Percentiles rank a stretch among this genome's conserved stretches.
phyloP scores from a whole-genome alignment of 495 filamentous ascomycete species.

The Tricharina praecox region DNA sequence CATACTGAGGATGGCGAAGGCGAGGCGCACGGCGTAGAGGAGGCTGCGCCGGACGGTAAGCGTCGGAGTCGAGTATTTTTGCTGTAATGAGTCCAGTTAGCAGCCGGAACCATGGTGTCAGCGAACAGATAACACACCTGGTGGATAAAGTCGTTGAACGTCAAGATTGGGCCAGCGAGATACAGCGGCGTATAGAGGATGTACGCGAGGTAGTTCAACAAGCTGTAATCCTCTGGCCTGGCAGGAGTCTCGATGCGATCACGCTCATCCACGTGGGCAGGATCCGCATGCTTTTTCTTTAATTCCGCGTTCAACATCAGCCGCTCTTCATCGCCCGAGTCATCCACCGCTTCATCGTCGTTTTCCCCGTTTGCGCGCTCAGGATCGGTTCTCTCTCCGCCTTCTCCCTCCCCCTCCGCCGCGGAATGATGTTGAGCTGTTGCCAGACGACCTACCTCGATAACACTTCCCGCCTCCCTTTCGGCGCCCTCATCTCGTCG shows the following conservation, averaged over 20 bases:
- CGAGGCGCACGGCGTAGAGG: slow-evolving; percentile 71
- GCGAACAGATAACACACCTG: slow-evolving; percentile 32
- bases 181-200: slow-evolving; percentile 83
- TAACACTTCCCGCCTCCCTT: slow-evolving; percentile 37
- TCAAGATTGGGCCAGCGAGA: slow-evolving; percentile 79
- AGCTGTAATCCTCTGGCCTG: slow-evolving; percentile 49
- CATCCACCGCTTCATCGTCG: slow-evolving; percentile 35
- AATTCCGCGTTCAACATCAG: slow-evolving; percentile 27
- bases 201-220: slow-evolving; percentile 75
- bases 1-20: slow-evolving; percentile 69
- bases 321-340: slow-evolving; percentile 9
- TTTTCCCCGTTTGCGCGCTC: not conserved
- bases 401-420: not conserved
- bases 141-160: slow-evolving; percentile 95
- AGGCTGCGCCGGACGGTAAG: slow-evolving; percentile 49
- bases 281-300: slow-evolving; percentile 98
- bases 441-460: slow-evolving; percentile 54
- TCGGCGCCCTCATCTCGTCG: slow-evolving; percentile 31
- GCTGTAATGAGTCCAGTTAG: slow-evolving; percentile 53
- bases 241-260: slow-evolving; percentile 70
- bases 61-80: slow-evolving; percentile 49
- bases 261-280: slow-evolving; percentile 62
- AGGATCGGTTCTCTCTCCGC: not conserved
- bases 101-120: slow-evolving; percentile 38
- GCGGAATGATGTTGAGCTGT: not conserved